Percentiles rank a stretch among this genome's conserved stretches.
Conservation (phyloP, 176 grass and related monocot genomes). For the Triticum timopheevii region DNA sequence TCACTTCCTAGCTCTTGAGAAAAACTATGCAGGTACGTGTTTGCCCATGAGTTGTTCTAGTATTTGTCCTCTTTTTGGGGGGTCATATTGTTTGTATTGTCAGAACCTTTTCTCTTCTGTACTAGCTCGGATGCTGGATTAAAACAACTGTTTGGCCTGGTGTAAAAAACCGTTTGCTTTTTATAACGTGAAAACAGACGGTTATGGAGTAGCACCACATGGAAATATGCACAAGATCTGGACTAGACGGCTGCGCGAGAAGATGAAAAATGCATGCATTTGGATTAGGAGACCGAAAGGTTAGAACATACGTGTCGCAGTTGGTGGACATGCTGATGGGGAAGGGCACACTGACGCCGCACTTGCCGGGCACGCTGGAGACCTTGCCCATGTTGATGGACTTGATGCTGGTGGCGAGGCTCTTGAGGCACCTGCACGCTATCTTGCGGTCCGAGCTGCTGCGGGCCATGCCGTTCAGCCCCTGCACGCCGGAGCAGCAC, state of each 20-base stretch:
- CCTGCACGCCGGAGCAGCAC: slow-evolving; percentile 45
- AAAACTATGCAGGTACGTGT: no score
- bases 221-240: background rate
- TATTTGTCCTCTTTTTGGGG: no score
- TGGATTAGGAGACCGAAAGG: background rate
- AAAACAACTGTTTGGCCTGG: no score
- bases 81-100: no score
- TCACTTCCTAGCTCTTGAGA: background rate
- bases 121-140: no score
- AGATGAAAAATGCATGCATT: background rate
- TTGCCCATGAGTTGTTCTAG: no score
- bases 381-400: slow-evolving; percentile 20
- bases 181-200: background rate
- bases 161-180: background rate
- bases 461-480: background rate
- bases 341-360: slow-evolving; percentile 39
- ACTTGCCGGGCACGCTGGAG: slow-evolving; percentile 41
- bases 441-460: slow-evolving; percentile 12
- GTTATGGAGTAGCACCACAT: background rate
- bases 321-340: slow-evolving; percentile 50
- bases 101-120: no score
- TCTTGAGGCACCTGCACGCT: slow-evolving; percentile 37
- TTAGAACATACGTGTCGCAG: slow-evolving; percentile 48
- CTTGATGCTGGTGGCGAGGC: slow-evolving; percentile 22
- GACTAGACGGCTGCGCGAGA: no score